Base-by-base conservation (phyloP, 768 basidiomycete species). In the Galerina marginata region DNA sequence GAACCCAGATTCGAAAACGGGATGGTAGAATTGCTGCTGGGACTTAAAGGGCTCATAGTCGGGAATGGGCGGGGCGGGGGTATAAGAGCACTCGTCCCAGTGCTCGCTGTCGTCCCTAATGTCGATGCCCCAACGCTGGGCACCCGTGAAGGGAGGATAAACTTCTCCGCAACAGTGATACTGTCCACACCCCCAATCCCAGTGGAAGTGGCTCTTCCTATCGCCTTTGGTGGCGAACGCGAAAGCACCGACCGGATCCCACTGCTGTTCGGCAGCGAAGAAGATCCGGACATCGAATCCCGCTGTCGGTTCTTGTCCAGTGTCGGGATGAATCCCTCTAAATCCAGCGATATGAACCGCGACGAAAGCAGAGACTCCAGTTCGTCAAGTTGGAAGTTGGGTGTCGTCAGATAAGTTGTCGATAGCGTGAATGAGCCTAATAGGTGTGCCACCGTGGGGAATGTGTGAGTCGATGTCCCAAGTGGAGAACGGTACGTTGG, bases 311-410 rank as follows among this genome's bases (percentile, higher is more conserved):
- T 84, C 80, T 85, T 87, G 36, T 80, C 78, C 10, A 92, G 77
- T 0, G 92, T 93, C 0, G 91, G 92, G 0, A 88, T 84, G 68
- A 92, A 93, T 15, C 83, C 87, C 65, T 86, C 83, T n/a, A 68
- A 60, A 65, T 91, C 89, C 56, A 86, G 79, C 1, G 87, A 88
- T 25, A 90, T 78, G 67, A 94, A 91, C 12, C 86, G 79, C 3
- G 87, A 89, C 2, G 90, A 92, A 4, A 93, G 77, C 1, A 92
- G 75, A 1, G 89, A 88, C 73, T 94, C 92, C 36, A 88, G 80
- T 64, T 91, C 89, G 72, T 92, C 90, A 33, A 93, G 75, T 62
- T 86, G 81, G 77, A 93, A 93, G 66, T 83, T 77, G 4, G 91
- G 90, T 1, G 82, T 75, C 11, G 83, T 77, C 48, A 93, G 84